phyloP scores from a whole-genome alignment of 2,329 filamentous ascomycete species.

The Keithomyces neogunnii region DNA sequence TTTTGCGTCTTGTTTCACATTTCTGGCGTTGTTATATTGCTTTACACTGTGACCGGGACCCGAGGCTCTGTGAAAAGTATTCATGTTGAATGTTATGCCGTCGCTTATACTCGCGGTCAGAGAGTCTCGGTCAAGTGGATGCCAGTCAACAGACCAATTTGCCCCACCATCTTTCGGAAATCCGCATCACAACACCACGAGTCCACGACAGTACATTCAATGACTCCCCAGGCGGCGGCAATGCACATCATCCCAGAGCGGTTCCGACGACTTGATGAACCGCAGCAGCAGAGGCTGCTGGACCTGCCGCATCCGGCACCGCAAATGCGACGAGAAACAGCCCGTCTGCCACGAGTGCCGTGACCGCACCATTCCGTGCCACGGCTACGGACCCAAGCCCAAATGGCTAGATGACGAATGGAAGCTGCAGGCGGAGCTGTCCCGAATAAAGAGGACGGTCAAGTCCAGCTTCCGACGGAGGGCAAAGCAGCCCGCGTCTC shows the following conservation, averaged over 20 bases:
- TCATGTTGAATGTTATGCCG: no score
- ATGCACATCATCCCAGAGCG: no score
- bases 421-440: slow-evolving; percentile 19
- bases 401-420: slow-evolving; percentile 22
- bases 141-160: no score
- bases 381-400: slow-evolving; percentile 24
- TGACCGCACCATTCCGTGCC: slow-evolving; percentile 13
- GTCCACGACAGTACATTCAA: not conserved
- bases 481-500: slow-evolving; percentile 1
- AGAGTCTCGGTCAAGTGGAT: no score
- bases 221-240: no score
- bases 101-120: no score
- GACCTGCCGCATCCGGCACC: slow-evolving; percentile 20
- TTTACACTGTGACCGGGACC: no score
- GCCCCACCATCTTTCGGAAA: no score
- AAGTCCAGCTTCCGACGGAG: slow-evolving; percentile 15
- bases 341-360: slow-evolving; percentile 17
- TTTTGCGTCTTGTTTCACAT: no score
- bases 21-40: not conserved
- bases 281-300: slow-evolving; percentile 17
- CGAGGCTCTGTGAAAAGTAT: no score
- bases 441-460: slow-evolving; percentile 15
- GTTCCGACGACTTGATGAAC: not conserved
- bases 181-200: not conserved
- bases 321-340: slow-evolving; percentile 18